phyloP scores from a whole-genome alignment of 345 rosid species.

The Populus ilicifolia region DNA sequence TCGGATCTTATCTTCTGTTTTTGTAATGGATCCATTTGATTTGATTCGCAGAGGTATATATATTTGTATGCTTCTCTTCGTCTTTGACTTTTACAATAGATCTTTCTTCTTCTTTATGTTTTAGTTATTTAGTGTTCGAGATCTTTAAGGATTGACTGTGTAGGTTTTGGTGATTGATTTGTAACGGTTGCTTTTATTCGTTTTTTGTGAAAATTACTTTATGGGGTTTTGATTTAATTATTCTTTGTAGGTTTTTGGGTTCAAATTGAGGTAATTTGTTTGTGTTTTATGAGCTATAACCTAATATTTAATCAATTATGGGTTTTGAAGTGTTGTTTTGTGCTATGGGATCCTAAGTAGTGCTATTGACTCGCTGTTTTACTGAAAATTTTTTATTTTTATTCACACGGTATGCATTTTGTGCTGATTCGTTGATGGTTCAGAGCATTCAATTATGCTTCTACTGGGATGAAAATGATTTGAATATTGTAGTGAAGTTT shows the following conservation, averaged over 20 bases:
- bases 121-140: conserved; percentile 1
- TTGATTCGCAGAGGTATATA: conserved; percentile 62
- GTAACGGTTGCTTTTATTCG: not conserved
- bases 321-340: conserved; percentile 1
- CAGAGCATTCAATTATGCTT: not conserved
- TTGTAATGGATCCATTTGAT: conserved; percentile 61
- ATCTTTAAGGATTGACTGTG: conserved; percentile 15
- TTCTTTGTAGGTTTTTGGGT: not conserved
- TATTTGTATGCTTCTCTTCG: too few species aligned
- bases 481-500: not conserved
- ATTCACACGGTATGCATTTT: not conserved
- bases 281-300: not conserved
- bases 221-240: conserved; percentile 5
- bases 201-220: conserved; percentile 3
- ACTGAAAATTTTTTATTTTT: not conserved
- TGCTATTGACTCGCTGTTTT: not conserved
- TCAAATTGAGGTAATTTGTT: conserved; percentile 1
- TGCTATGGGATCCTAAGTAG: not conserved
- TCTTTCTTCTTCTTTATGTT: not conserved
- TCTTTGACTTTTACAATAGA: not conserved
- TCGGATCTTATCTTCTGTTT: conserved; percentile 21
- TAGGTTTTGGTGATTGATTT: not conserved
- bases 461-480: not conserved
- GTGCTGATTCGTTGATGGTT: not conserved
- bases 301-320: conserved; percentile 8